These are phyloP conservation scores for Tolypocladium tropicale DNA, from an alignment of 2,329 filamentous ascomycete species.

Conservation along the genomic window DNA sequence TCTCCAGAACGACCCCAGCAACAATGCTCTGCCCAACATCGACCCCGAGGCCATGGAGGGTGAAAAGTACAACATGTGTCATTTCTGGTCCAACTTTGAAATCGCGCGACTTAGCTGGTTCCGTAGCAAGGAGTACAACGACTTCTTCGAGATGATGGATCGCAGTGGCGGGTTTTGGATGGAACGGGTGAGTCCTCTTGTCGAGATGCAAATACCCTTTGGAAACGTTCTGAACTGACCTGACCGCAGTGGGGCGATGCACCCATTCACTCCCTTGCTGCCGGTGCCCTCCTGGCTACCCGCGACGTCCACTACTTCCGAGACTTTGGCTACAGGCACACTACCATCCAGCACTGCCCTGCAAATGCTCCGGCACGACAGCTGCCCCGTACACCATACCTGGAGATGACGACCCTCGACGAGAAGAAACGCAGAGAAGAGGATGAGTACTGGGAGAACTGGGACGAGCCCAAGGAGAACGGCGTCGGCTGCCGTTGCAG, in stretches of 20 bases:
- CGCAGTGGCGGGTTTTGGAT: slow-evolving; percentile 98
- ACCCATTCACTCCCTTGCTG: slow-evolving; percentile 93
- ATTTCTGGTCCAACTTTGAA: slow-evolving; percentile 99
- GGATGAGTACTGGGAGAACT: slow-evolving; percentile 90
- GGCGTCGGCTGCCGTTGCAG: slow-evolving; percentile 93
- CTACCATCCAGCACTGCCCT: slow-evolving; percentile 96
- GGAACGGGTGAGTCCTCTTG: slow-evolving; percentile 60
- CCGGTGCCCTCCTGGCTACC: slow-evolving; percentile 72
- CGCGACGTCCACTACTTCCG: slow-evolving; percentile 96
- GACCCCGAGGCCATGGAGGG: slow-evolving; percentile 93
- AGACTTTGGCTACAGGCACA: slow-evolving; percentile 96
- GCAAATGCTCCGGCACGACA: slow-evolving; percentile 89
- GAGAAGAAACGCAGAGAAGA: slow-evolving; percentile 81
- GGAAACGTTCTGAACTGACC: slow-evolving; percentile 12
- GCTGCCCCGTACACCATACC: slow-evolving; percentile 66
- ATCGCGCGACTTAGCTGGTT: slow-evolving; percentile 94
- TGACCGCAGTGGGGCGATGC: slow-evolving; percentile 86
- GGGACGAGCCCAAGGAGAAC: slow-evolving; percentile 83
- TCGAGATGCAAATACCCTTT: background rate
- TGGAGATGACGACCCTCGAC: slow-evolving; percentile 72
- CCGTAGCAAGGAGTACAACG: slow-evolving; percentile 92
- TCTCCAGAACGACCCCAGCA: slow-evolving; percentile 61
- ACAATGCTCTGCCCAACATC: slow-evolving; percentile 64
- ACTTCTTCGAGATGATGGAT: slow-evolving; percentile 99
- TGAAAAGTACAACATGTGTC: slow-evolving; percentile 99